Conservation (phyloP, 164 flowering plant genomes). For the Dillenia suffruticosa region DNA sequence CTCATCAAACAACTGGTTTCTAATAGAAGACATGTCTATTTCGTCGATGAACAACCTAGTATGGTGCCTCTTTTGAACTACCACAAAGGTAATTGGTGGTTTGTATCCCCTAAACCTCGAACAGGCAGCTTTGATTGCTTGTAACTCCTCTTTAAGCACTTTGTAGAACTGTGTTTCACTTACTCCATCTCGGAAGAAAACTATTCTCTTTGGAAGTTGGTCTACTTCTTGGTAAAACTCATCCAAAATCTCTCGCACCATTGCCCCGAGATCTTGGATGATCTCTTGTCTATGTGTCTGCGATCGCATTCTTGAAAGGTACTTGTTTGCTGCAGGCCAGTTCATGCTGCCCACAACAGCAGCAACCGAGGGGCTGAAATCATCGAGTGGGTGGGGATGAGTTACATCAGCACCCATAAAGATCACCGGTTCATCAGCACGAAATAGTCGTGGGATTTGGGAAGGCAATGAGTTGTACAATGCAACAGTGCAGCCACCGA, state of each 20-base stretch:
- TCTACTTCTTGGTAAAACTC: slow-evolving; percentile 52
- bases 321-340: slow-evolving; percentile 94
- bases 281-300: slow-evolving; percentile 89
- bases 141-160: slow-evolving; percentile 75
- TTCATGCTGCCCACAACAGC: slow-evolving; percentile 96
- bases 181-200: slow-evolving; percentile 94
- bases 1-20: slow-evolving; percentile 31
- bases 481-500: slow-evolving; percentile 89
- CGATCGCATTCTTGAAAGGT: slow-evolving; percentile 74
- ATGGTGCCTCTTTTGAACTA: slow-evolving; percentile 94
- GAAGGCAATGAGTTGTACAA: slow-evolving; percentile 66
- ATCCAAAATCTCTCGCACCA: slow-evolving; percentile 71
- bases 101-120: slow-evolving; percentile 47
- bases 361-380: slow-evolving; percentile 81
- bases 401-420: slow-evolving; percentile 98
- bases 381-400: slow-evolving; percentile 95
- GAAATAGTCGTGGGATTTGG: slow-evolving; percentile 67
- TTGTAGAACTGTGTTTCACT: slow-evolving; percentile 87
- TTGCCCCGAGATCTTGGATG: slow-evolving; percentile 68
- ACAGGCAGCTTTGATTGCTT: slow-evolving; percentile 63
- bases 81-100: slow-evolving; percentile 75
- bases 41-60: slow-evolving; percentile 70
- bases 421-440: slow-evolving; percentile 60
- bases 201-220: slow-evolving; percentile 57
- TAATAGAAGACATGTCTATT: slow-evolving; percentile 18